Evolutionary conservation across 1,284 basidiomycete genomes (phyloP), one percentile per base, ranked within the genome.

Genomic region (Cutaneotrichosporon dermatis): DNA sequence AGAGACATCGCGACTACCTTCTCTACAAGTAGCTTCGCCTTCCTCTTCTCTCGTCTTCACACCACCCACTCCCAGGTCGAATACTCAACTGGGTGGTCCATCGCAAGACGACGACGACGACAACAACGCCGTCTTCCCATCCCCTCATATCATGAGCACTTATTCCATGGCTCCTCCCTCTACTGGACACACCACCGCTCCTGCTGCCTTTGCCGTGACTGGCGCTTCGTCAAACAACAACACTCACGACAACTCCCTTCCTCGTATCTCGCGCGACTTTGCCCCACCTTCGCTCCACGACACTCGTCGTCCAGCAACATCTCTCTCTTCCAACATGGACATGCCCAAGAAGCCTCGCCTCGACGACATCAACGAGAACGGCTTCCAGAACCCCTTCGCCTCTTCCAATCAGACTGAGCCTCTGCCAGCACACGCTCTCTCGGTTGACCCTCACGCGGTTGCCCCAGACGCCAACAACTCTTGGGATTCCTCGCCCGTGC

Each of bases 201-300:
- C 33, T 6, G 16, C 34, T 25, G 25, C 44, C 6, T 50, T 50
- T 15, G 10, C 48, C 48, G 35, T 50, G 48, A 15, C 34, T 13
- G 33, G 34, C 15, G 12, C 11, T 12, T 9, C 11, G 34, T 13
- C 34, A 12, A 10, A 12, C 48, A 33, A 8, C 8, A 40, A 50
- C 48, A n/a, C 15, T 15, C 33, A 12, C 35, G 35, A 37, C 65
- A 40, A 72, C 62, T 65, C 69, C 9, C 67, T 78, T 7, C 75
- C 76, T 6, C 70, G 74, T 16, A 78, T 76, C 51, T 75, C 71
- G 13, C 68, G 73, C 13, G 73, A 78, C 45, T 78, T 78, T 60
- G 69, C 66, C 7, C 61, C 73, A 15, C 74, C 75, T 2, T 65
- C 64, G 15, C 16, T 59, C 10, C 66, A 57, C 42, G 74, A 76